A percentile compares a stretch with the other conserved stretches of the same genome.
phyloP scores from a whole-genome alignment of 129 eudicot species.

The sunflower (Helianthus annuus) region DNA sequence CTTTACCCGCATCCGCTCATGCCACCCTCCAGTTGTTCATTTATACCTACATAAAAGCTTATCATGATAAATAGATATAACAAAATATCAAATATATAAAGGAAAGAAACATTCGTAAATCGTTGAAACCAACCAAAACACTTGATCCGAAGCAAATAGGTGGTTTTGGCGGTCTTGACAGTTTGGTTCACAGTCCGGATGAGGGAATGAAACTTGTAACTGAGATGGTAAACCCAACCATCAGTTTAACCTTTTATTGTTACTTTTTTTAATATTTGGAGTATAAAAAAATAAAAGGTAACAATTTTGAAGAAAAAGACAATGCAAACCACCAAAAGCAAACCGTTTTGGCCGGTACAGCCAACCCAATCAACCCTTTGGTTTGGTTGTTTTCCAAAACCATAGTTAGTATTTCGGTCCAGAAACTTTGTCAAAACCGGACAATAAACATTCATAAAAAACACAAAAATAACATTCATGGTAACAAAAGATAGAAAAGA shows the following conservation, averaged over 20 bases:
- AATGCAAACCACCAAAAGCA: neutral
- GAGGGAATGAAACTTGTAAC: neutral
- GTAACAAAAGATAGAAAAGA: neutral
- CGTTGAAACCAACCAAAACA: neutral
- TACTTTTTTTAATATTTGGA: too few species aligned
- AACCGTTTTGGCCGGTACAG: neutral
- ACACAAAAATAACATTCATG: neutral
- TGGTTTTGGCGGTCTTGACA: neutral
- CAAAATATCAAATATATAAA: neutral
- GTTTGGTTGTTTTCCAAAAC: neutral
- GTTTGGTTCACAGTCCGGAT: neutral
- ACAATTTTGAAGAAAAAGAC: neutral
- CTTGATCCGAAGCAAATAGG: too few species aligned
- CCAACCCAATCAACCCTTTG: neutral
- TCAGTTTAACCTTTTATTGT: neutral
- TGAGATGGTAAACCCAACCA: neutral
- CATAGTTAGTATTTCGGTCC: neutral
- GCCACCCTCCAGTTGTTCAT: neutral
- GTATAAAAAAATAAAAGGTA: too few species aligned
- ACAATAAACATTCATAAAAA: neutral
- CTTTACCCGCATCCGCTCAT: neutral
- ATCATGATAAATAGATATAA: neutral
- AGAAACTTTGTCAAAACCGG: neutral
- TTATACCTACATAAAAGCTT: neutral
- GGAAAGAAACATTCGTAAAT: too few species aligned